Evolutionary conservation across 306 rosid genomes (phyloP), one percentile per base, ranked within the genome.

Genomic region (Vachellia collinsii): DNA sequence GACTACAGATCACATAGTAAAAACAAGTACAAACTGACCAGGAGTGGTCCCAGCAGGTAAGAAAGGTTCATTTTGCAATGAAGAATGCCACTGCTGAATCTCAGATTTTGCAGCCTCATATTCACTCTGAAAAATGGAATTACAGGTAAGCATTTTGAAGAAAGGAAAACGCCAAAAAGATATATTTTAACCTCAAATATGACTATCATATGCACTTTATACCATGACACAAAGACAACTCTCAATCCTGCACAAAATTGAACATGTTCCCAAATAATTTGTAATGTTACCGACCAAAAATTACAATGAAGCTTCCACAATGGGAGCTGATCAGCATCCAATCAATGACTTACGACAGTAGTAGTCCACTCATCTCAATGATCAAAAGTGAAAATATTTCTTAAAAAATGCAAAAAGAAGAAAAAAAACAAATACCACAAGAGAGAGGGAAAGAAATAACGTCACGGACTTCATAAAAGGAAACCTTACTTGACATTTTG

Each of bases 71-170:
- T 88, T 88, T 85, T 86, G 90, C 74, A 94, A 84, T 76, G 97
- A 86, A 80, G 97, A 91, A 86, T 79, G 93, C 97, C 98, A 94
- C 78, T 88, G 83, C 71, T 87, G 97, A 85, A 92, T 91, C 92
- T 94, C 97, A 72, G 91, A 86, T 77, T 90, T 94, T 48, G 97
- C 91, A 81, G 84, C 89, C 85, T 87, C 94, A 47, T 88, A 93
- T 81, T 91, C 95, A 61, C 72, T 86, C 95, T 94, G 90, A 70
- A 85, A 86, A 84, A 87, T 76, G 77, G 75, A 76, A 70, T 72
- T 59, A 72, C 63, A 25, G 34, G 62, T 79, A 78, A 76, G 54
- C 29, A 25, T 37, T 64, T 71, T 11, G n/a, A 74, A 43, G 67
- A 69, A 65, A 77, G 74, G 13, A 72, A 69, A 74, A 34, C 7